These are phyloP conservation scores for Firmiana major DNA, from an alignment of 345 rosid genomes.

Conservation along the genomic window DNA sequence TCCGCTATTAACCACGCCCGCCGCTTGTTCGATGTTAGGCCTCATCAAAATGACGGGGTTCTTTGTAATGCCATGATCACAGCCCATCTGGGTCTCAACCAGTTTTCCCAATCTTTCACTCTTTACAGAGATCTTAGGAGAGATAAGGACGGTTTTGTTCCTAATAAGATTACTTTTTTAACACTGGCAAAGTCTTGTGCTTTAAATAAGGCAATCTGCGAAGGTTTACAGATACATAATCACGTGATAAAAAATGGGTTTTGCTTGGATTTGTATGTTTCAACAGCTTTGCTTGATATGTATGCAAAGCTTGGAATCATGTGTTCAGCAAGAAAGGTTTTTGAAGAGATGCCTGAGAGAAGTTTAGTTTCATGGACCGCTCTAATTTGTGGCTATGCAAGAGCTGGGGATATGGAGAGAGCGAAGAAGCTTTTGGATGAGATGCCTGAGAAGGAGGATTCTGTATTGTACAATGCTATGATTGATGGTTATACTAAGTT, in stretches of 20 bases:
- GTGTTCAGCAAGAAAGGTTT: constrained; percentile 42
- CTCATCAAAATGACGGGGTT: constrained; percentile 48
- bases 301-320: constrained; percentile 53
- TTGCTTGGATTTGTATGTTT: constrained; percentile 54
- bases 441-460: constrained; percentile 51
- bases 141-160: constrained; percentile 36
- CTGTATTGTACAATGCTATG: constrained; percentile 53
- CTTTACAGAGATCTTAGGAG: constrained; percentile 50
- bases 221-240: constrained; percentile 53
- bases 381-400: constrained; percentile 55
- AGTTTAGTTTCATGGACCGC: constrained; percentile 78
- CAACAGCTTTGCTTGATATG: constrained; percentile 67
- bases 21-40: constrained; percentile 45
- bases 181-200: constrained; percentile 52
- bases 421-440: constrained; percentile 50
- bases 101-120: constrained; percentile 36
- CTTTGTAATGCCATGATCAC: constrained; percentile 73
- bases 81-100: constrained; percentile 40
- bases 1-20: constrained; percentile 49
- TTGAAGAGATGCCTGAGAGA: constrained; percentile 61
- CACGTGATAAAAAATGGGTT: constrained; percentile 53
- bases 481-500: constrained; percentile 65
- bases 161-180: constrained; percentile 59
- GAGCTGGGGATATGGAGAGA: constrained; percentile 39
- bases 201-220: constrained; percentile 31